phyloP scores from a whole-genome alignment of 2,329 filamentous ascomycete species.

The Hypoxylon sp. region DNA sequence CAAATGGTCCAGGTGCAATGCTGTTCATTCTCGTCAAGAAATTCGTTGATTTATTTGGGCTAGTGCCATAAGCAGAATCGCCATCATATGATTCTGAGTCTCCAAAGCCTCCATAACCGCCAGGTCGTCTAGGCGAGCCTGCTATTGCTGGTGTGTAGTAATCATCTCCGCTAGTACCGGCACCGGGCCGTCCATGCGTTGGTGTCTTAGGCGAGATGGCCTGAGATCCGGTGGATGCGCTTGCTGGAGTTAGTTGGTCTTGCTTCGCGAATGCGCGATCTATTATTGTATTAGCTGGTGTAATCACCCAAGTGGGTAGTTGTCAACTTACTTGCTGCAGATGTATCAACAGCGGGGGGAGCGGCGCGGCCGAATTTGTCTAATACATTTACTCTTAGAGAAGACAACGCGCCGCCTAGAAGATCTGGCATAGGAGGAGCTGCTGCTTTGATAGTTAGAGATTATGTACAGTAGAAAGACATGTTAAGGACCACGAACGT shows the following conservation, averaged over 20 bases:
- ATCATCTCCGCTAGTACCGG: constrained; percentile 61
- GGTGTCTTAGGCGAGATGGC: constrained; percentile 75
- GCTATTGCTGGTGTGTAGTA: constrained; percentile 64
- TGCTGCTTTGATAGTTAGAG: constrained; percentile 43
- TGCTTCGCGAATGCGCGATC: constrained; percentile 69
- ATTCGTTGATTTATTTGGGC: constrained; percentile 61
- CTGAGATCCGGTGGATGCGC: constrained; percentile 71
- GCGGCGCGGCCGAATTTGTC: constrained; percentile 60
- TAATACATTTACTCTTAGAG: constrained; percentile 56
- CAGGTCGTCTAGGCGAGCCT: constrained; percentile 61
- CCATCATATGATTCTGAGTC: constrained; percentile 57
- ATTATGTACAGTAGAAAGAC: constrained; percentile 29
- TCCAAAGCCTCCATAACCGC: constrained; percentile 66
- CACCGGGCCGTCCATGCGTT: constrained; percentile 62
- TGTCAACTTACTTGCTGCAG: constrained; percentile 69
- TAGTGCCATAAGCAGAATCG: constrained; percentile 64
- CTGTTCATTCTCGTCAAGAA: constrained; percentile 75
- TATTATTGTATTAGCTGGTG: constrained; percentile 57
- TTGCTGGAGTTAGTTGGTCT: constrained; percentile 75
- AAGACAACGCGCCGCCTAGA: constrained; percentile 57
- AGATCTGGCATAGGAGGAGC: constrained; percentile 51
- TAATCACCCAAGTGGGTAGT: not conserved
- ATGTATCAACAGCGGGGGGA: constrained; percentile 70
- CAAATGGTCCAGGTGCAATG: constrained; percentile 78
- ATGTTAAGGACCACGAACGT: constrained; percentile 54